Conservation (phyloP, 202 grass and related monocot species). For the Tripidium arundinaceum region DNA sequence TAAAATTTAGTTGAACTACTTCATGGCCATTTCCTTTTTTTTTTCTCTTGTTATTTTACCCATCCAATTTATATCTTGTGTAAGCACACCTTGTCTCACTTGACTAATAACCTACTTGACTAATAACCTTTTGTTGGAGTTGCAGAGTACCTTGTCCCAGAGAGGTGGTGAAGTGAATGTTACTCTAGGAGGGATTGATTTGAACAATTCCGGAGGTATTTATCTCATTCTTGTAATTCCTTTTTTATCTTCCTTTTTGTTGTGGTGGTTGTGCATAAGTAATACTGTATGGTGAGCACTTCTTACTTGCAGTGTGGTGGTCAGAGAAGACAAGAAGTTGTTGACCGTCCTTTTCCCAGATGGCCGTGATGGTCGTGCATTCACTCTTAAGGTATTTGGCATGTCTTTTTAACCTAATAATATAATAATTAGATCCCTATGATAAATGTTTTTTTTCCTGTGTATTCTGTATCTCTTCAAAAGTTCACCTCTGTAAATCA, state of each 20-base stretch:
- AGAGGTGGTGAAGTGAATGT: slow-evolving; percentile 86
- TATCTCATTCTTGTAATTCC: slow-evolving; percentile 24
- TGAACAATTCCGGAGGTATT: slow-evolving; percentile 98
- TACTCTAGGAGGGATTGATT: slow-evolving; percentile 93
- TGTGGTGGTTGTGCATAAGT: slow-evolving; percentile 9
- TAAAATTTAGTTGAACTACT: slow-evolving; percentile 9
- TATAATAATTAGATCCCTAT: no score
- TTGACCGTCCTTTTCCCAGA: slow-evolving; percentile 88
- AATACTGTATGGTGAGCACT: slow-evolving; percentile 17
- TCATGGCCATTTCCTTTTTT: background rate
- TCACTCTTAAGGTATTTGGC: slow-evolving; percentile 74
- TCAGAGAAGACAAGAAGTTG: slow-evolving; percentile 98
- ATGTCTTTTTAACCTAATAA: no score
- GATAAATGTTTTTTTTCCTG: background rate
- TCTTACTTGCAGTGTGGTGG: slow-evolving; percentile 68
- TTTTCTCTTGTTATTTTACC: background rate
- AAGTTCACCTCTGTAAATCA: background rate
- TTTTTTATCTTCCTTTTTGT: background rate
- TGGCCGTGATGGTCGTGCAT: slow-evolving; percentile 32
- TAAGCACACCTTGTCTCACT: slow-evolving; percentile 6
- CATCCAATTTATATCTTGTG: slow-evolving; percentile 14
- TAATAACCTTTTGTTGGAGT: slow-evolving; percentile 23
- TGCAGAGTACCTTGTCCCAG: slow-evolving; percentile 80
- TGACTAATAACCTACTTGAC: background rate
- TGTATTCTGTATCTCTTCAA: slow-evolving; percentile 1